phyloP scores from a whole-genome alignment of 2,329 filamentous ascomycete species.

The Talaromyces islandicus region DNA sequence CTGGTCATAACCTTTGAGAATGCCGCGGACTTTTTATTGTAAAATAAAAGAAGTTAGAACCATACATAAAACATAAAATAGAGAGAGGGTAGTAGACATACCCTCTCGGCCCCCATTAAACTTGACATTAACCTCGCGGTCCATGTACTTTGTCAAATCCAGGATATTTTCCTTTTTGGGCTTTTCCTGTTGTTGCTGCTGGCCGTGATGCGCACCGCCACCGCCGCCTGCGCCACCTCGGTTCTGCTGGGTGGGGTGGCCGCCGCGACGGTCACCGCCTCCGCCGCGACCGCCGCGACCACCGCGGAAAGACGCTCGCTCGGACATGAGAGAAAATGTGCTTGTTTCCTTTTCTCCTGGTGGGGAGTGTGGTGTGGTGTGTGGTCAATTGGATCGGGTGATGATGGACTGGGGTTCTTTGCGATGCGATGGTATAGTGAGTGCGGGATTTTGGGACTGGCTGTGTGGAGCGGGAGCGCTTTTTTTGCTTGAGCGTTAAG shows the following conservation, averaged over 20 bases:
- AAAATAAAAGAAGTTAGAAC: not conserved
- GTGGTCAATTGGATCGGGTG: not conserved
- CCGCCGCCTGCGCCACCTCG: conserved; percentile 32
- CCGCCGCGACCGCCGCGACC: conserved; percentile 31
- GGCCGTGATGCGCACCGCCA: conserved; percentile 42
- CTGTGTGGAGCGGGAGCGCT: not conserved
- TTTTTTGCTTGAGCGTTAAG: too few relatives aligned
- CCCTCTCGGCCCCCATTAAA: conserved; percentile 93
- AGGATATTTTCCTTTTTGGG: conserved; percentile 98
- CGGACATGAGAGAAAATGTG: conserved; percentile 33
- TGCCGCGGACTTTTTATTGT: conserved; percentile 65
- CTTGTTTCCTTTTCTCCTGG: too few relatives aligned
- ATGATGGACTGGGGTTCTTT: not conserved
- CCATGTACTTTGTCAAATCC: conserved; percentile 91
- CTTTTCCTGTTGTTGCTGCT: conserved; percentile 52
- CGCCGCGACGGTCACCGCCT: conserved; percentile 25
- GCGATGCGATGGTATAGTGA: too few relatives aligned
- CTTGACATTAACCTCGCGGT: conserved; percentile 91
- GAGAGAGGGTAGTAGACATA: conserved; percentile 36
- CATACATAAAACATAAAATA: too few relatives aligned
- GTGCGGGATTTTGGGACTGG: not conserved
- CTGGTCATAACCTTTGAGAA: conserved; percentile 90
- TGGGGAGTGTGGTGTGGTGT: too few relatives aligned
- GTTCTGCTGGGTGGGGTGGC: conserved; percentile 37
- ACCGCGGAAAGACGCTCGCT: conserved; percentile 50